Conservation (phyloP, 2,329 filamentous ascomycete genomes). For the Monosporascus sp. region DNA sequence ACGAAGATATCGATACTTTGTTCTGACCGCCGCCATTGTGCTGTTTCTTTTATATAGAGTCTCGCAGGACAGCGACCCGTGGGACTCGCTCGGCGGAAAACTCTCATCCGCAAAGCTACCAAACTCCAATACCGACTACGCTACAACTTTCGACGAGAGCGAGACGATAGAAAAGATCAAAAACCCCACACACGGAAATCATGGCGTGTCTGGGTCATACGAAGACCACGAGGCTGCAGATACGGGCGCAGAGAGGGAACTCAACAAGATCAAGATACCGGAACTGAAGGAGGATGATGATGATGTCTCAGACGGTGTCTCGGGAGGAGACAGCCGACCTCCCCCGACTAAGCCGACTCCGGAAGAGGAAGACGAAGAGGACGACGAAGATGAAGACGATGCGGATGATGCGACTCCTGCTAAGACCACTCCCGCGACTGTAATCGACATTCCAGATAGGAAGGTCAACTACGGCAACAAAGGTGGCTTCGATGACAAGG, state of each 20-base stretch:
- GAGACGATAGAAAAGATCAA: neutral
- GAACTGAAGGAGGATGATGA: constrained; percentile 22
- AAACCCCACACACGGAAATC: neutral
- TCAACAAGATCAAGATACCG: constrained; percentile 18
- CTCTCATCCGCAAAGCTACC: constrained; percentile 12
- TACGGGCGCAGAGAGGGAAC: neutral
- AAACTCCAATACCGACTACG: constrained; percentile 6
- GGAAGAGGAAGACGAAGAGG: constrained; percentile 7
- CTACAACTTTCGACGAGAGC: constrained; percentile 6
- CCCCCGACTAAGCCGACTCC: constrained; percentile 1
- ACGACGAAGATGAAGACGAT: constrained; percentile 19
- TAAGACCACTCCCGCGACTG: constrained; percentile 17
- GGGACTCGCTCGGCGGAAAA: constrained; percentile 19
- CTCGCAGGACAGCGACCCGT: constrained; percentile 19
- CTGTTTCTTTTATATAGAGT: constrained; percentile 22
- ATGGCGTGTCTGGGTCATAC: neutral
- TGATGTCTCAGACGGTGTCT: constrained; percentile 18
- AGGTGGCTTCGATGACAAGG: constrained; percentile 15
- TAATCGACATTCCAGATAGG: constrained; percentile 25
- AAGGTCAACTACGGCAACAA: constrained; percentile 21
- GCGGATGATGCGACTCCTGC: constrained; percentile 4
- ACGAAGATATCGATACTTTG: constrained; percentile 25
- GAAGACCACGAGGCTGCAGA: neutral
- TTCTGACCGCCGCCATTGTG: constrained; percentile 21
- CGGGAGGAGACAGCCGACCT: constrained; percentile 17